Base-by-base conservation (phyloP, 192 early-diverging fungal genomes). In the Backusella westeae region DNA sequence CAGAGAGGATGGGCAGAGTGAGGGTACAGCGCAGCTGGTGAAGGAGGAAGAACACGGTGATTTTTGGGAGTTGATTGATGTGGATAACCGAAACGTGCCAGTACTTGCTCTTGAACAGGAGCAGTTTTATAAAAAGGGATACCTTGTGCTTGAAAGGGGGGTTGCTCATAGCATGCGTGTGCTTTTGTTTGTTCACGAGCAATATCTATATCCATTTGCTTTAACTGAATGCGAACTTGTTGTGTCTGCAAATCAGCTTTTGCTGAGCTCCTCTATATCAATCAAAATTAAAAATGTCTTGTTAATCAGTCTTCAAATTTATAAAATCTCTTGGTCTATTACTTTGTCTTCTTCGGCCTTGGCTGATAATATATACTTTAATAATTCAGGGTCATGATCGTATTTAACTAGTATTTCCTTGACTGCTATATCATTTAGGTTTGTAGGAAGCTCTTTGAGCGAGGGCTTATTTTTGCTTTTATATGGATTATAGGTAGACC, bases 81-180 rank as follows among this genome's bases (percentile, higher is more conserved):
- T 34, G 49, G 42, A 34, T 73, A 52, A 34, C 44, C 69, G 21
- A 78, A 74, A 63, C 77, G 72, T 32, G 77, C 72, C 15, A 78
- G 35, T 26, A 78, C 21, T 44, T 74, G 77, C 15, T 78, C 65
- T 32, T 78, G 77, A 59, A 78, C 42, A 34, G 77, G 77, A 15
- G 67, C 77, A n/a, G 71, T 29, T 0, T 42, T 39, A 67, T 41
- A 38, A 67, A 67, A 75, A 65, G 38, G 41, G 23, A 29, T 41
- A 29, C 56, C 56, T 6, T 35, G 26, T 23, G 52, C 71, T 71
- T 69, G 59, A 42, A 26, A n/a, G 17, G 14, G 78, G 72, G 65
- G 34, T 35, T 15, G 49, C 34, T 67, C 76, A 19, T 71, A 71
- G 8, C 44, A 19, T 32, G 38, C 29, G 63, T 36, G 21, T 67